Conservation (phyloP, 164 flowering plant species). For the Litsea cubeba region DNA sequence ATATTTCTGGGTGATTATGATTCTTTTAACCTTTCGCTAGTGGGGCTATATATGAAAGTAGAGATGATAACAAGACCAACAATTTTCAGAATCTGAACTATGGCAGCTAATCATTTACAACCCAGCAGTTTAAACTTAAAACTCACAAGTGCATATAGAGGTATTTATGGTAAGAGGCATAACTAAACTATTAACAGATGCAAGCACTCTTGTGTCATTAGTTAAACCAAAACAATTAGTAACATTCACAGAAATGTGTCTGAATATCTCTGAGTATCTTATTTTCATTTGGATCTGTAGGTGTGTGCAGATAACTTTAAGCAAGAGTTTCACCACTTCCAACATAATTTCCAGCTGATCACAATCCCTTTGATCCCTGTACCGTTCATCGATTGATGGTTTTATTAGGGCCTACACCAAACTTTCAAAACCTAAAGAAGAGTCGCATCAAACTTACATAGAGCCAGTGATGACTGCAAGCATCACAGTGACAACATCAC, state of each 20-base stretch:
- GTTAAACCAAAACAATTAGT: no score
- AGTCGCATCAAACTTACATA: conserved; percentile 28
- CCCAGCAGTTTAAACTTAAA: no score
- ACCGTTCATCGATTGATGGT: no score
- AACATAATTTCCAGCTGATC: background rate
- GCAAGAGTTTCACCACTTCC: background rate
- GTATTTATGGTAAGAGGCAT: background rate
- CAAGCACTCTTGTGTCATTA: no score
- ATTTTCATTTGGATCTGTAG: background rate
- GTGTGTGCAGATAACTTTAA: background rate
- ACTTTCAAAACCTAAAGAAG: background rate
- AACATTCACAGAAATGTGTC: background rate
- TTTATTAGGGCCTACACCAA: no score
- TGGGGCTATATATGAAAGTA: background rate
- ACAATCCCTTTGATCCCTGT: background rate
- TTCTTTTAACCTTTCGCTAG: background rate
- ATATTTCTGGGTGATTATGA: background rate
- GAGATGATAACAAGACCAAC: background rate
- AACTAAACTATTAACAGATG: no score
- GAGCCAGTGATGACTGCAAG: conserved; percentile 43
- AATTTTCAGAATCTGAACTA: no score
- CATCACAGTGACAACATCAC: conserved; percentile 40
- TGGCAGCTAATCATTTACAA: no score
- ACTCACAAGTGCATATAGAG: background rate
- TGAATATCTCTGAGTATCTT: background rate